phyloP scores from a whole-genome alignment of 2,329 filamentous ascomycete species.

The Neophaeococcomyces mojaviensis region DNA sequence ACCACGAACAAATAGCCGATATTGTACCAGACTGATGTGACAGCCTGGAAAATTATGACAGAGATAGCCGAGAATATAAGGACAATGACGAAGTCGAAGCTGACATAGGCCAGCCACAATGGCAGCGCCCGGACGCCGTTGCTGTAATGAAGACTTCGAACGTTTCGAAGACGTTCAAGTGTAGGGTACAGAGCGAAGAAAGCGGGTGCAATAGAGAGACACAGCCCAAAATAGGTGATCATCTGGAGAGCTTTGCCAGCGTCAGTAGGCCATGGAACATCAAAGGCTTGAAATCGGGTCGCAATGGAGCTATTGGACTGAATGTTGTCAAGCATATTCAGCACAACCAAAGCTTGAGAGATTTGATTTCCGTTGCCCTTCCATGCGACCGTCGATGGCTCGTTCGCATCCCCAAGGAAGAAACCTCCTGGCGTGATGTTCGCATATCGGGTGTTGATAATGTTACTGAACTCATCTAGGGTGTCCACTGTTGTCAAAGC shows the following conservation, averaged over 20 bases:
- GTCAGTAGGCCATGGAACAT: constrained; percentile 60
- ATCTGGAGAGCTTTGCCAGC: constrained; percentile 70
- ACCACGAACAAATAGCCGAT: constrained; percentile 75
- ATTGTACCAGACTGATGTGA: constrained; percentile 62
- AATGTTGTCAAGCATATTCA: constrained; percentile 60
- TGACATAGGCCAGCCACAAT: constrained; percentile 74
- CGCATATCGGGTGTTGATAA: constrained; percentile 54
- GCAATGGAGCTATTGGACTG: constrained; percentile 61
- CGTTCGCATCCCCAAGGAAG: constrained; percentile 59
- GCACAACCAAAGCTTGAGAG: constrained; percentile 43
- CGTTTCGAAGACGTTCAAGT: constrained; percentile 68
- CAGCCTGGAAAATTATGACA: constrained; percentile 60
- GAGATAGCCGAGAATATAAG: constrained; percentile 58
- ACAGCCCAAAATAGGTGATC: constrained; percentile 72
- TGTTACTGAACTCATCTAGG: constrained; percentile 60
- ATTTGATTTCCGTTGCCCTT: constrained; percentile 54
- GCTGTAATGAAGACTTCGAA: constrained; percentile 80
- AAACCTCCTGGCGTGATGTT: constrained; percentile 72
- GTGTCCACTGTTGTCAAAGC: constrained; percentile 52
- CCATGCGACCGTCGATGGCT: constrained; percentile 62
- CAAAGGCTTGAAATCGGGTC: constrained; percentile 67
- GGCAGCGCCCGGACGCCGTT: constrained; percentile 79
- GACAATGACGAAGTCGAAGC: constrained; percentile 73
- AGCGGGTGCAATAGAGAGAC: constrained; percentile 68
- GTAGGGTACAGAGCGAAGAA: constrained; percentile 88